Percentiles rank a stretch among this genome's conserved stretches.
These are phyloP conservation scores for Bruguiera parviflora DNA, from an alignment of 345 rosid genomes.

Conservation along the genomic window DNA sequence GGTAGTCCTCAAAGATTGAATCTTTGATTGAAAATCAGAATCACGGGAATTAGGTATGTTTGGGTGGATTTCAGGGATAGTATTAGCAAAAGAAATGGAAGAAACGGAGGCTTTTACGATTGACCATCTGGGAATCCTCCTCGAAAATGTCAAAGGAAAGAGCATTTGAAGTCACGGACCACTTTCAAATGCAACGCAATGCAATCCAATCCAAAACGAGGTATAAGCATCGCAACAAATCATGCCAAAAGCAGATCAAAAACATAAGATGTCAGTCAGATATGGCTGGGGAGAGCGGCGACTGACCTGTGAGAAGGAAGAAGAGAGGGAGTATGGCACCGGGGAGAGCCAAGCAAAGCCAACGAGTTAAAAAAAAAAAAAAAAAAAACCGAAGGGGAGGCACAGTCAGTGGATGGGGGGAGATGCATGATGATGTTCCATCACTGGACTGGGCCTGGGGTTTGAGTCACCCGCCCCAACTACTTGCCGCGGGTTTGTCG, in stretches of 20 bases:
- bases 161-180: slow-evolving; percentile 12
- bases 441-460: no score
- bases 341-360: not conserved
- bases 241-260: not conserved
- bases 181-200: no score
- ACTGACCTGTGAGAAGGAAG: slow-evolving; percentile 19
- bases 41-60: slow-evolving; percentile 9
- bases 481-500: no score
- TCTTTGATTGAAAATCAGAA: slow-evolving; percentile 32
- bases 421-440: no score
- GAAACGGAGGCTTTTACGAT: slow-evolving; percentile 27
- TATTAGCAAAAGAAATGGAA: slow-evolving; percentile 29
- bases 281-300: not conserved
- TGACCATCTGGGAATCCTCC: slow-evolving; percentile 29
- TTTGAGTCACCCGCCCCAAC: no score
- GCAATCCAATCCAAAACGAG: not conserved
- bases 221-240: not conserved
- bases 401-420: no score
- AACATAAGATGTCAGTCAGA: not conserved
- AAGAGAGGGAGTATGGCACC: not conserved
- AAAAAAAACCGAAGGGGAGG: not conserved
- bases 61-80: slow-evolving; percentile 16
- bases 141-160: slow-evolving; percentile 25
- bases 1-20: slow-evolving; percentile 32
- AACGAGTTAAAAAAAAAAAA: not conserved